These are phyloP conservation scores for Ilyonectria destructans DNA, from an alignment of 2,329 filamentous ascomycete species.

Conservation along the genomic window DNA sequence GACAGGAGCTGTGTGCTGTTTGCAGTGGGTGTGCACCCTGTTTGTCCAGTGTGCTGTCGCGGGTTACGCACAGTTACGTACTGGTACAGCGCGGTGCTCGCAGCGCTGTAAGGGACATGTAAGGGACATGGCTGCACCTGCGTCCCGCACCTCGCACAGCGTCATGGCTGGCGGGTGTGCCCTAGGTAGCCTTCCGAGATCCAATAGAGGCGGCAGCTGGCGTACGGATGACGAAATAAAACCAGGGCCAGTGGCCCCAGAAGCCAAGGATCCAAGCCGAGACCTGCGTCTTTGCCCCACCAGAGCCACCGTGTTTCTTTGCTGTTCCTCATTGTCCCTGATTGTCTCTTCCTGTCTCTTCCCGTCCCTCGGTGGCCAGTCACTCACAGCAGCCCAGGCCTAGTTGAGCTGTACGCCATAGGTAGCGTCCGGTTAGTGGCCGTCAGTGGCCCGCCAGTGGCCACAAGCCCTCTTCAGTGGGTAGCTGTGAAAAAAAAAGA, in stretches of 20 bases:
- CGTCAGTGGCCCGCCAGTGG: neutral
- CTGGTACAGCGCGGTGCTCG: neutral
- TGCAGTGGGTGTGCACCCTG: neutral
- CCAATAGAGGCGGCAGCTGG: constrained; percentile 25
- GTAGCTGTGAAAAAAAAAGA: neutral
- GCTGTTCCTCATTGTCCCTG: no score
- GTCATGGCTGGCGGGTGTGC: constrained; percentile 20
- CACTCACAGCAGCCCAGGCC: neutral
- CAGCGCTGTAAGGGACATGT: constrained; percentile 12
- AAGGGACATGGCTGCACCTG: no score
- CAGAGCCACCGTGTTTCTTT: neutral
- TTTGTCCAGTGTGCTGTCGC: neutral
- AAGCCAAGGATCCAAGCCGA: constrained; percentile 37
- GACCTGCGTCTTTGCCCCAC: constrained; percentile 42
- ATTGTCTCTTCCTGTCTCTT: neutral
- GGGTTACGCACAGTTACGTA: neutral
- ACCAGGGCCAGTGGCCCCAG: constrained; percentile 38
- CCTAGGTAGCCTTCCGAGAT: constrained; percentile 15
- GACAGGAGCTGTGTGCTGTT: no score
- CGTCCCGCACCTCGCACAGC: neutral
- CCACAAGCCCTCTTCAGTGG: neutral
- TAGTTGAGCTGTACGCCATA: neutral
- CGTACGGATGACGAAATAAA: constrained; percentile 46
- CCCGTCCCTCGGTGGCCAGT: neutral
- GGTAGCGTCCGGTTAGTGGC: neutral